Base-by-base conservation (phyloP, 768 basidiomycete genomes). In the Aureoboletus auriporus region DNA sequence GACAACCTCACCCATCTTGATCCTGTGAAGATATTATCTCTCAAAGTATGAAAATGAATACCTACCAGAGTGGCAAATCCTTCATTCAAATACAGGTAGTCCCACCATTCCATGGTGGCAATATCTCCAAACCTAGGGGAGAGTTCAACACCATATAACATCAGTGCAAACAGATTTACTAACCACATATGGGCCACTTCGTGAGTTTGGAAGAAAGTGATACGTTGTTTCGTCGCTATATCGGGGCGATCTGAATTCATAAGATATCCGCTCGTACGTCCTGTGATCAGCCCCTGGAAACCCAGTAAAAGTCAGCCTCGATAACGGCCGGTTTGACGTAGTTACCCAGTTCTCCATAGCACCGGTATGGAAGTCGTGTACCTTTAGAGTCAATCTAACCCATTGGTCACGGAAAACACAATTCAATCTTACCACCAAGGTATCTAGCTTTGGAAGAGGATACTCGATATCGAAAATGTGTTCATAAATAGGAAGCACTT, bases 91-190 rank as follows among this genome's bases (percentile, higher is more conserved):
- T 88, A 89, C 41, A 91, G 74, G 64, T 88, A 84, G 53, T 88
- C 82, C 89, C 89, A 93, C 89, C 90, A 92, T 59, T 81, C 80
- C 92, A 94, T 93, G 0, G 92, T 95, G 7, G 89, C 86, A 58
- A 96, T 87, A 63, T 95, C 85, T 20, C 93, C 93, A 58, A 94
- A 95, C 90, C 89, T 57, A 13, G 39, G 55, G 16, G 20, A n/a
- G n/a, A 41, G 17, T 75, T 54, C 27, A 46, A 14, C 16, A 39
- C 33, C 27, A 34, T 31, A 7, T 36, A 31, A 30, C 16, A 17
- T 8, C 4, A 13, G 33, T 4, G 43, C 7, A 8, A 42, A 50
- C 1, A 31, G 38, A 42, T 33, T 39, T 31, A 67, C 71, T 53
- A 53, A 83, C 83, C 86, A 85, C 83, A 89, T 85, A 61, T 88